phyloP scores from a whole-genome alignment of 441 rosid genomes.

The Monsonia emarginata region DNA sequence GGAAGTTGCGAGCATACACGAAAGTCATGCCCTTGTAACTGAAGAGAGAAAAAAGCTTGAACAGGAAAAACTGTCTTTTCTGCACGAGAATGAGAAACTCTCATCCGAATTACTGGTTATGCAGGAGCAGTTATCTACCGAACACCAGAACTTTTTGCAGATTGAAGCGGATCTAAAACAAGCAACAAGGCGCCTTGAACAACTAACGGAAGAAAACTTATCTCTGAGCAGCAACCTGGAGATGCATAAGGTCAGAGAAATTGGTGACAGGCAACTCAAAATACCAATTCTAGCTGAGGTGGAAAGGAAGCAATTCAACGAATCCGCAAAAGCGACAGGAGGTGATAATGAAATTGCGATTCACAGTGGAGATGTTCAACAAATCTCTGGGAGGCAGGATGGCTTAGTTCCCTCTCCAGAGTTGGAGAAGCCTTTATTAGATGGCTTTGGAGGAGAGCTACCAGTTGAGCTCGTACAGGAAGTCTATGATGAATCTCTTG shows the following conservation, averaged over 20 bases:
- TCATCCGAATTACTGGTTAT: slow-evolving; percentile 46
- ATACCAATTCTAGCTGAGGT: slow-evolving; percentile 22
- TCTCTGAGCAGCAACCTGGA: slow-evolving; percentile 40
- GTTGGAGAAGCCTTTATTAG: slow-evolving; percentile 19
- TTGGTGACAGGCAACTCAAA: slow-evolving; percentile 24
- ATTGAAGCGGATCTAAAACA: slow-evolving; percentile 44
- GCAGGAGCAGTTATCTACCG: slow-evolving; percentile 41
- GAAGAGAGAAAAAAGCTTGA: slow-evolving; percentile 42
- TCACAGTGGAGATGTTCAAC: slow-evolving; percentile 23
- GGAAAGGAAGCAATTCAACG: slow-evolving; percentile 24
- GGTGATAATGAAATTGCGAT: slow-evolving; percentile 22
- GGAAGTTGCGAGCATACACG: slow-evolving; percentile 37
- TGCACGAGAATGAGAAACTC: slow-evolving; percentile 45
- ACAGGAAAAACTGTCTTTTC: slow-evolving; percentile 36
- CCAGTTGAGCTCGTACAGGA: slow-evolving; percentile 25
- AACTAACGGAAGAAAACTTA: slow-evolving; percentile 43
- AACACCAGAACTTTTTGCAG: slow-evolving; percentile 31
- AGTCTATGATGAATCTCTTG: slow-evolving; percentile 33
- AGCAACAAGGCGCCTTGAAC: slow-evolving; percentile 36
- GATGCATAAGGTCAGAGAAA: slow-evolving; percentile 31
- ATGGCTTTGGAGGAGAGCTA: slow-evolving; percentile 13
- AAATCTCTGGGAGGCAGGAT: slow-evolving; percentile 20
- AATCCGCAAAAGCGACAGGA: slow-evolving; percentile 19
- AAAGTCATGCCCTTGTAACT: slow-evolving; percentile 29
- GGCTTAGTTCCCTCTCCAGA: slow-evolving; percentile 17